Conservation (phyloP, 306 rosid genomes). For the Rubus idaeus region DNA sequence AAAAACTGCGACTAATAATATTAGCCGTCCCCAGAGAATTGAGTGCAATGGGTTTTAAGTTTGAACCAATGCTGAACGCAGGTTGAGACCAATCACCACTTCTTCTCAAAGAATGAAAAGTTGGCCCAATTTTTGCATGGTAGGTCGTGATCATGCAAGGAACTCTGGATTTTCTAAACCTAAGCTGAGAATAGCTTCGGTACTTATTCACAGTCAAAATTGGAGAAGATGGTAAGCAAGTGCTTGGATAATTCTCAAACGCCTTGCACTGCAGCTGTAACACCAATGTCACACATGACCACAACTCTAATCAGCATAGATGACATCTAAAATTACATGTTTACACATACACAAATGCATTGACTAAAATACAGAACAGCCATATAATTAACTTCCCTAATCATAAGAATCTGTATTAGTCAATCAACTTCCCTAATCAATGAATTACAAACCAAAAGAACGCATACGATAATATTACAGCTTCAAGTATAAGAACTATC, state of each 20-base stretch:
- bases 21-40: conserved; percentile 28
- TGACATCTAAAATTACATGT: background rate
- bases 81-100: conserved; percentile 22
- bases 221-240: conserved; percentile 30
- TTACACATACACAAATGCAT: background rate
- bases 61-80: conserved; percentile 17
- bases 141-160: conserved; percentile 25
- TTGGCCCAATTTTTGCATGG: conserved; percentile 21
- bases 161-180: conserved; percentile 30
- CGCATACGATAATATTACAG: background rate
- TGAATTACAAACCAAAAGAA: background rate
- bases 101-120: conserved; percentile 23
- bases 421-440: background rate
- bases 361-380: background rate
- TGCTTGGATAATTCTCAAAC: conserved; percentile 32
- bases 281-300: conserved; percentile 18
- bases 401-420: background rate
- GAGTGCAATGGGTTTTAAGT: conserved; percentile 16
- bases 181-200: conserved; percentile 35
- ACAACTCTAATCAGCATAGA: background rate
- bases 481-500: background rate
- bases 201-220: conserved; percentile 26
- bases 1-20: conserved; percentile 25
- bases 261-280: conserved; percentile 59
- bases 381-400: background rate